phyloP scores from a whole-genome alignment of 1,139 yeast species.

The Pneumocystis jirovecii region DNA sequence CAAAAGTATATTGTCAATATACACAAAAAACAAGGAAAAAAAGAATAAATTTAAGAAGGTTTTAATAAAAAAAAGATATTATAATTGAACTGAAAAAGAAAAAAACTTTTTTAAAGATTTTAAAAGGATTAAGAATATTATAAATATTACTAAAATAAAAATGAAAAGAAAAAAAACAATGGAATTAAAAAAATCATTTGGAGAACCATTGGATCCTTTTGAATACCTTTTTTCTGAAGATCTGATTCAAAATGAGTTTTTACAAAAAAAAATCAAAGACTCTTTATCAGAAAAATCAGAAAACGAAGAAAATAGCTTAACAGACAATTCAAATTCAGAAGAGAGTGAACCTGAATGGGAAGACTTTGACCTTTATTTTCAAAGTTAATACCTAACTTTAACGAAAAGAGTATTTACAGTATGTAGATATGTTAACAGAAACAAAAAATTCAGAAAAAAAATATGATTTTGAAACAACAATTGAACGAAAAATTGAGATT shows the following conservation, averaged over 20 bases:
- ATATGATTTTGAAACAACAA: background rate
- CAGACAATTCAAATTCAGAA: background rate
- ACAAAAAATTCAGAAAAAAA: background rate
- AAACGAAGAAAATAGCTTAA: background rate
- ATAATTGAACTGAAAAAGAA: too few species aligned
- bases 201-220: background rate
- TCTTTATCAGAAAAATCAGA: background rate
- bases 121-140: too few species aligned
- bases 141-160: background rate
- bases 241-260: background rate
- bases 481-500: background rate
- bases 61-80: too few species aligned
- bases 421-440: background rate
- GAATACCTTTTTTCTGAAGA: background rate
- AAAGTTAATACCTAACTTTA: background rate
- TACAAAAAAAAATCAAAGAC: background rate
- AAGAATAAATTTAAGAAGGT: too few species aligned
- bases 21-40: too few species aligned
- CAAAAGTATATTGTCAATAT: too few species aligned
- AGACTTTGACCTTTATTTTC: background rate
- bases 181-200: background rate
- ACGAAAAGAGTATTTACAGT: background rate
- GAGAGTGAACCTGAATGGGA: background rate
- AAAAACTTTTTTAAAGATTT: too few species aligned
- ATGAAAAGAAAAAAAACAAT: background rate